Percentiles rank a stretch among this genome's conserved stretches.
phyloP scores from a whole-genome alignment of 2,329 filamentous ascomycete genomes.

The Calonectria fujianensis region DNA sequence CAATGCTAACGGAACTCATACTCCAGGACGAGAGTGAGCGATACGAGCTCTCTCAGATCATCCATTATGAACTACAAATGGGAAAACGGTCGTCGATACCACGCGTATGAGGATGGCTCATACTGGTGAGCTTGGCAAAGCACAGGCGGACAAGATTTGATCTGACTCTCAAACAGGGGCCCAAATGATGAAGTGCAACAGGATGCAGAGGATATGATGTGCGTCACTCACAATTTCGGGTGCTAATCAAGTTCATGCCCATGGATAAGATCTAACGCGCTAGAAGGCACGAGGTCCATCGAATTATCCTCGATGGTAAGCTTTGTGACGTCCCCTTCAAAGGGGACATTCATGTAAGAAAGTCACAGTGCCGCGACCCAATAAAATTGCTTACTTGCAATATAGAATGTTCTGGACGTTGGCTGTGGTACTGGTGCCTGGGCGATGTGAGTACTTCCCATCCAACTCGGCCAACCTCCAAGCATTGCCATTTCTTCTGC shows the following conservation, averaged over 20 bases:
- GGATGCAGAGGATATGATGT: slow-evolving; percentile 52
- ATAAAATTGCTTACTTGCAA: not conserved
- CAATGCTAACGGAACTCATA: slow-evolving; percentile 15
- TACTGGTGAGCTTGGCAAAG: slow-evolving; percentile 49
- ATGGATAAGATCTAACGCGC: not conserved
- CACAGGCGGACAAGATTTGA: too few relatives aligned
- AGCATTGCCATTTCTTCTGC: too few relatives aligned
- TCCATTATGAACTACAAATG: slow-evolving; percentile 55
- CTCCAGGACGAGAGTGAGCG: slow-evolving; percentile 30
- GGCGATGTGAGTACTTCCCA: slow-evolving; percentile 54
- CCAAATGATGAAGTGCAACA: slow-evolving; percentile 53
- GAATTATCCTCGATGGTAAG: slow-evolving; percentile 55
- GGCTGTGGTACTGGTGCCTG: slow-evolving; percentile 62
- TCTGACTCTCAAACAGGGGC: slow-evolving; percentile 40
- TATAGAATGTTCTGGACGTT: slow-evolving; percentile 56
- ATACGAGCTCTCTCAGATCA: slow-evolving; percentile 37
- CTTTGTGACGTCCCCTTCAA: slow-evolving; percentile 57
- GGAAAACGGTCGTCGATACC: slow-evolving; percentile 69
- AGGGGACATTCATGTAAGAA: slow-evolving; percentile 48
- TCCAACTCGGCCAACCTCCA: too few relatives aligned
- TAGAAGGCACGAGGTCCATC: slow-evolving; percentile 49
- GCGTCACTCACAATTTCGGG: not conserved
- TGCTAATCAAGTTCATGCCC: not conserved
- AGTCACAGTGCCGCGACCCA: not conserved
- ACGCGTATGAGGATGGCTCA: slow-evolving; percentile 66